These are phyloP conservation scores for Gremmenia infestans DNA, from an alignment of 2,329 filamentous ascomycete species.

Conservation along the genomic window DNA sequence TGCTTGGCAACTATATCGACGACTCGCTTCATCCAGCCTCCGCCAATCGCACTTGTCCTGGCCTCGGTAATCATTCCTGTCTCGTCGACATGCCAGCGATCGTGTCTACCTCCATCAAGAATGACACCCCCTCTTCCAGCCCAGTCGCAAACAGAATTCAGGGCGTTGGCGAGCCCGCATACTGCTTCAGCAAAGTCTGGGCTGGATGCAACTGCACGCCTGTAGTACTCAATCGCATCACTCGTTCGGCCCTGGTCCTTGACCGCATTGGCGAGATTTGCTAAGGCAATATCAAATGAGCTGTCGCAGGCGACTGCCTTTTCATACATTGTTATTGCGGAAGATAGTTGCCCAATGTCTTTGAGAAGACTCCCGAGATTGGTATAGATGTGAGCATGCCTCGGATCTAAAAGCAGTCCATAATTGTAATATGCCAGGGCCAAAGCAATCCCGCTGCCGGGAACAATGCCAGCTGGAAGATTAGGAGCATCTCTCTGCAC, in stretches of 20 bases:
- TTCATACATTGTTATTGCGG: conserved; percentile 96
- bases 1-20: conserved; percentile 88
- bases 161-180: conserved; percentile 86
- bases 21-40: conserved; percentile 83
- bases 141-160: conserved; percentile 98
- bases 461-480: conserved; percentile 60
- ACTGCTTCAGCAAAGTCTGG: conserved; percentile 96
- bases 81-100: conserved; percentile 91
- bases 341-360: conserved; percentile 87
- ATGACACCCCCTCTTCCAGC: conserved; percentile 80
- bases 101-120: conserved; percentile 65
- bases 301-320: conserved; percentile 86
- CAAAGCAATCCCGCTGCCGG: conserved; percentile 81
- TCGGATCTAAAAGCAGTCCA: conserved; percentile 76
- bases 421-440: conserved; percentile 95
- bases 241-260: conserved; percentile 92
- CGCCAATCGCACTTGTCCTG: conserved; percentile 52
- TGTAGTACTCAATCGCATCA: conserved; percentile 90
- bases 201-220: conserved; percentile 82
- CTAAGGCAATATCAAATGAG: conserved; percentile 94
- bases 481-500: conserved; percentile 28
- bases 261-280: conserved; percentile 94
- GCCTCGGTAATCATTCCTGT: conserved; percentile 77
- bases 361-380: conserved; percentile 94
- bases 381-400: conserved; percentile 93